Percentiles rank a stretch among this genome's conserved stretches.
Evolutionary conservation across 495 filamentous ascomycete species (phyloP).

Genomic region (Xylaria longipes): DNA sequence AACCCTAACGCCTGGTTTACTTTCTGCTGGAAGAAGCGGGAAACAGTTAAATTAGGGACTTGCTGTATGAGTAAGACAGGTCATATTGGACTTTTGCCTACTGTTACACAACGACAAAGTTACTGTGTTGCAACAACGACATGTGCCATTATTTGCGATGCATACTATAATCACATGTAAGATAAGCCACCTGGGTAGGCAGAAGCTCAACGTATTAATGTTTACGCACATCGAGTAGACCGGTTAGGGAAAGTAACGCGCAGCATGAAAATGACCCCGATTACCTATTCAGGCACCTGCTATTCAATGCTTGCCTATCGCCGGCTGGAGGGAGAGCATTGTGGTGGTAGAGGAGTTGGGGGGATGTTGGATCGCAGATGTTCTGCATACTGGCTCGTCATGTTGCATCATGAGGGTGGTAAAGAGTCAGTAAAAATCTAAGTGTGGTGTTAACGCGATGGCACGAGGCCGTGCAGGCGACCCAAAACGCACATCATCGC

Average conservation of each 20-base stretch:
- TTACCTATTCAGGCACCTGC: not conserved
- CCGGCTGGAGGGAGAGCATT: not conserved
- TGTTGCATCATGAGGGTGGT: constrained; percentile 22
- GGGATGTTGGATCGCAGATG: constrained; percentile 13
- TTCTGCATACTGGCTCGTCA: constrained; percentile 20
- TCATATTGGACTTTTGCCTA: not conserved
- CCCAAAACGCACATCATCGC: not conserved
- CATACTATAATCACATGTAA: constrained; percentile 1
- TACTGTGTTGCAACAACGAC: not conserved
- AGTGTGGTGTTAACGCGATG: constrained; percentile 15
- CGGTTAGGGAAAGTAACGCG: not conserved
- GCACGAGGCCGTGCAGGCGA: constrained; percentile 12
- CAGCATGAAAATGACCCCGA: not conserved
- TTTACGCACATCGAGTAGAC: not conserved
- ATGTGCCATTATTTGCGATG: not conserved
- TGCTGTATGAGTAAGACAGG: not conserved
- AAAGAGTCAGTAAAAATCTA: not conserved
- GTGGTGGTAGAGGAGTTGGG: constrained; percentile 1
- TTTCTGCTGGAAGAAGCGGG: not conserved
- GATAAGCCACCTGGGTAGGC: not conserved
- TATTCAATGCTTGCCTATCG: not conserved
- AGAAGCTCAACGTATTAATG: not conserved
- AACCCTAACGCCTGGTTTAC: not conserved
- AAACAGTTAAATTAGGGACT: not conserved
- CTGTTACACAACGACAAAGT: not conserved